Evolutionary conservation across 257 asterid genomes (phyloP), one percentile per base, ranked within the genome.

Genomic region (Handroanthus guayacan): DNA sequence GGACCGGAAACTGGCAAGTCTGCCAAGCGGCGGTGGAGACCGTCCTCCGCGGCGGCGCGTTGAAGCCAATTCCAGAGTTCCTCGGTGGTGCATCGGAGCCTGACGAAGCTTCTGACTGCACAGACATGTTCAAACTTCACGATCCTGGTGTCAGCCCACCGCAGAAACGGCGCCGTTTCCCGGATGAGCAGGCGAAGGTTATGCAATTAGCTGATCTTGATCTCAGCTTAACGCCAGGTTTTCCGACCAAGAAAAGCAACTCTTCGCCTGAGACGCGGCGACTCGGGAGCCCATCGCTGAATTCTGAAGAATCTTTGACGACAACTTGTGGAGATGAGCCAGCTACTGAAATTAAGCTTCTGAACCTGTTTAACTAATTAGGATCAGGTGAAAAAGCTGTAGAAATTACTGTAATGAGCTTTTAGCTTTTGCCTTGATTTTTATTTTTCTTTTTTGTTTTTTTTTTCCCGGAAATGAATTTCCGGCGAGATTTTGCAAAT

Each of bases 11-110:
- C 73, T 90, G 96, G 96, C 89, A 85, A 77, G 80, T 87, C 39
- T 90, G 96, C 66, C 94, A 86, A 69, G 83, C 86, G 38, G 94
- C 96, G 41, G 92, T 90, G 78, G 96, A 89, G 75, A 87, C 96
- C 4, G 87, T 89, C 66, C 89, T 90, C 63, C 87, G 87, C 0
- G 96, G 96, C 36, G 94, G 96, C 57, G 47, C 86, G 67, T 67
- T 90, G 60, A 63, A 79, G 80, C 86, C 92, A 41, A 78, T 87
- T 37, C 62, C 85, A 14, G 89, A 85, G 25, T 69, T 90, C 16
- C 71, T 78, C 9, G 76, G 82, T 5, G 82, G 86, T 8, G 55
- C 80, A 6, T 14, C 78, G 10, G 86, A 81, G 17, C 58, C 68
- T 12, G 93, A 81, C 18, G 90, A 88, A 47, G 75, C 69, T 12